Evolutionary conservation across 2,329 filamentous ascomycete species (phyloP).

Genomic region (Fusarium sp.): DNA sequence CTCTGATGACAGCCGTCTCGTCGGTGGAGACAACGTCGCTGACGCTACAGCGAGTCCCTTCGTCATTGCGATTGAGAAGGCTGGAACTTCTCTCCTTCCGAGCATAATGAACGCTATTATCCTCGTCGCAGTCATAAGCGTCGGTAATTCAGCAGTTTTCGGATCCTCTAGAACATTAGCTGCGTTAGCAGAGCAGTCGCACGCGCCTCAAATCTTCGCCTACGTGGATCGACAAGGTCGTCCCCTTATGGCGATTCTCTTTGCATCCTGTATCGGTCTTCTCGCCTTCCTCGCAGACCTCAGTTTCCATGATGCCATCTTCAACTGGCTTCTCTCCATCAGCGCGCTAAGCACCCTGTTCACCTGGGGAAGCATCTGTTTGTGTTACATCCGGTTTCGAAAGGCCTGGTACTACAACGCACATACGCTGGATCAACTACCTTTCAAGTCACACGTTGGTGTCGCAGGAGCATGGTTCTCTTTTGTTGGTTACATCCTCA

Average conservation of each 20-base stretch:
- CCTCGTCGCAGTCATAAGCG: slow-evolving; percentile 87
- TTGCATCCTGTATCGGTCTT: slow-evolving; percentile 76
- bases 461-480: slow-evolving; percentile 84
- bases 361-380: slow-evolving; percentile 85
- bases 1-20: slow-evolving; percentile 73
- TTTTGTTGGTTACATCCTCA: slow-evolving; percentile 78
- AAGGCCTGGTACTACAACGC: slow-evolving; percentile 76
- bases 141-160: slow-evolving; percentile 92
- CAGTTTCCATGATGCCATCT: slow-evolving; percentile 67
- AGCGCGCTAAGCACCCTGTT: slow-evolving; percentile 79
- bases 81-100: slow-evolving; percentile 81
- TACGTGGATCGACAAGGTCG: slow-evolving; percentile 90
- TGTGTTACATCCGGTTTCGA: slow-evolving; percentile 92
- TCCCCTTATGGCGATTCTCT: slow-evolving; percentile 76
- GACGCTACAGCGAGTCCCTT: slow-evolving; percentile 86
- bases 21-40: slow-evolving; percentile 63
- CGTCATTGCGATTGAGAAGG: slow-evolving; percentile 89
- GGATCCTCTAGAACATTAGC: slow-evolving; percentile 90
- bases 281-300: slow-evolving; percentile 81
- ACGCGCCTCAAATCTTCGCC: slow-evolving; percentile 79
- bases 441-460: slow-evolving; percentile 83
- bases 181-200: slow-evolving; percentile 86
- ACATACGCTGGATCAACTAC: slow-evolving; percentile 77
- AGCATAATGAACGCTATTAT: slow-evolving; percentile 97
- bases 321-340: slow-evolving; percentile 83